A percentile compares a stretch with the other conserved stretches of the same genome.
Evolutionary conservation across 2,329 filamentous ascomycete genomes (phyloP).

Genomic region (Trichoderma simmonsii): DNA sequence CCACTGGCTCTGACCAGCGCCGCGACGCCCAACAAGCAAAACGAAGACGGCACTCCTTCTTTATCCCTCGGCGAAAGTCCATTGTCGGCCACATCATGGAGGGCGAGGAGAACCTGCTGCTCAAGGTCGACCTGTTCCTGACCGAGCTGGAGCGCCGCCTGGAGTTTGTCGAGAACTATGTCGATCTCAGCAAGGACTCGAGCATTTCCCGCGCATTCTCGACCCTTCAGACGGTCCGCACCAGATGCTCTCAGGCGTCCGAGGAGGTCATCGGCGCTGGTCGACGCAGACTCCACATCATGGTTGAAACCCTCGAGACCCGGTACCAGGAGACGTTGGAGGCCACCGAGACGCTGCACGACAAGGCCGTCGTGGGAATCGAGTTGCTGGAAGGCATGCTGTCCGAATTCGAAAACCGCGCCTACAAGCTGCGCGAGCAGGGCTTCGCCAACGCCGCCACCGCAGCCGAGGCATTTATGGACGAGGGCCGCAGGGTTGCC

Average conservation of each 20-base stretch:
- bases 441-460: slow-evolving; percentile 65
- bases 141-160: slow-evolving; percentile 82
- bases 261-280: slow-evolving; percentile 88
- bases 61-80: slow-evolving; percentile 55
- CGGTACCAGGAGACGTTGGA: slow-evolving; percentile 83
- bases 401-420: slow-evolving; percentile 77
- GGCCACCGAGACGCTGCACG: slow-evolving; percentile 81
- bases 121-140: slow-evolving; percentile 75
- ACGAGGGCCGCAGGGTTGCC: slow-evolving; percentile 73
- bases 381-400: slow-evolving; percentile 83
- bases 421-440: slow-evolving; percentile 74
- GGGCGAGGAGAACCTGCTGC: slow-evolving; percentile 57
- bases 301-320: slow-evolving; percentile 88
- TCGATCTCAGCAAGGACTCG: slow-evolving; percentile 77
- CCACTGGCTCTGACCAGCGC: slow-evolving; percentile 41
- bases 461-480: slow-evolving; percentile 69
- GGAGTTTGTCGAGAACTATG: slow-evolving; percentile 84
- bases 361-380: slow-evolving; percentile 86
- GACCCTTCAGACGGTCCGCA: slow-evolving; percentile 80
- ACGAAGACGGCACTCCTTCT: slow-evolving; percentile 56
- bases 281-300: slow-evolving; percentile 75
- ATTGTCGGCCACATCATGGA: slow-evolving; percentile 61
- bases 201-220: slow-evolving; percentile 81
- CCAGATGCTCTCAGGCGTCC: slow-evolving; percentile 84
- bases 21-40: slow-evolving; percentile 33